Evolutionary conservation across 352 stramenopile species (phyloP).

Genomic region (Pythium folliculosum): DNA sequence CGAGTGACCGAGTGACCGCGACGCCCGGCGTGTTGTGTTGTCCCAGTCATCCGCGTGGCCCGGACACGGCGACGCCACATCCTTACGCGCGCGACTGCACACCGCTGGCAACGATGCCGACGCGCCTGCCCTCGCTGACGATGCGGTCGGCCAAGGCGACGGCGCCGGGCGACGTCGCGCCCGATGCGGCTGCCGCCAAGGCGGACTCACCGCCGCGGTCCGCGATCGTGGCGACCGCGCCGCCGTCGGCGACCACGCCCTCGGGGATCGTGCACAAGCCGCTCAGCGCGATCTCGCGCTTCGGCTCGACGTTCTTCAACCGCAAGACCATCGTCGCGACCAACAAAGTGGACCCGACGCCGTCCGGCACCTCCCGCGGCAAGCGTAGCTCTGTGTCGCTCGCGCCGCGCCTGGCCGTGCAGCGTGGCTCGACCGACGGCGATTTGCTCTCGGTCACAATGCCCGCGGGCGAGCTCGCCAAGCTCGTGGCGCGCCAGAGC

Average conservation of each 20-base stretch:
- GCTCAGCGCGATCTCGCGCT: constrained; percentile 16
- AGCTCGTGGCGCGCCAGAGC: constrained; percentile 2
- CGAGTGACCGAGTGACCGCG: background rate
- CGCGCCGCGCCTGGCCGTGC: background rate
- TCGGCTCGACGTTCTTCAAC: constrained; percentile 23
- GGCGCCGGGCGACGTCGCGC: background rate
- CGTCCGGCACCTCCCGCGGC: background rate
- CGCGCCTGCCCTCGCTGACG: constrained; percentile 14
- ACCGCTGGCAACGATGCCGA: constrained; percentile 18
- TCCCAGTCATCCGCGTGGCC: background rate
- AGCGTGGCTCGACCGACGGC: constrained; percentile 14
- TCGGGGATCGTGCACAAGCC: constrained; percentile 20
- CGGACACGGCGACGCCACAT: background rate
- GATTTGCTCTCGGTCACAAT: constrained; percentile 1
- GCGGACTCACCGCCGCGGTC: background rate
- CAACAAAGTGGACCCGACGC: background rate
- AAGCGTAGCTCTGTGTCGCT: constrained; percentile 2
- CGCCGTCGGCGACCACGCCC: background rate
- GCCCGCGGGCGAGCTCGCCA: constrained; percentile 2
- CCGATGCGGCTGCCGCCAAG: background rate
- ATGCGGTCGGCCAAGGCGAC: constrained; percentile 1
- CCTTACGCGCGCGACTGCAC: too few species aligned
- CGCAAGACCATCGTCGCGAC: constrained; percentile 14
- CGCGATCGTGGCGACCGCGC: background rate
- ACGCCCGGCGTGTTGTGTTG: background rate